Percentiles rank a stretch among this genome's conserved stretches.
phyloP scores from a whole-genome alignment of 2,329 filamentous ascomycete species.

The Ophiostoma ulmi region DNA sequence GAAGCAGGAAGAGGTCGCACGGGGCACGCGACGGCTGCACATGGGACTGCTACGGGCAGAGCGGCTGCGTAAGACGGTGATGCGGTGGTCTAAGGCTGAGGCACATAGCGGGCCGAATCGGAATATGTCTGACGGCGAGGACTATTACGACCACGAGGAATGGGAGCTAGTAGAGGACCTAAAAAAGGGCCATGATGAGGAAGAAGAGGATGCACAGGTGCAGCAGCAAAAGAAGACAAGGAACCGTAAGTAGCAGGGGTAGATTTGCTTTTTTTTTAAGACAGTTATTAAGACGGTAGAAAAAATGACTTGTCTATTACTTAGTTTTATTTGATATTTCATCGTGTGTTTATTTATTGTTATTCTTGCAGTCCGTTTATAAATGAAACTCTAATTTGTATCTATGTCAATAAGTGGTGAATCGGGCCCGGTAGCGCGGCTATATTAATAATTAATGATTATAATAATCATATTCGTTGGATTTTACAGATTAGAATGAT shows the following conservation, averaged over 20 bases:
- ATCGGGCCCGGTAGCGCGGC: too few relatives aligned
- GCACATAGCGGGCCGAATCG: slow-evolving; percentile 60
- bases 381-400: too few relatives aligned
- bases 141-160: slow-evolving; percentile 81
- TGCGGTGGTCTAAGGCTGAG: slow-evolving; percentile 73
- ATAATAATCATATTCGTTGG: too few relatives aligned
- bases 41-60: slow-evolving; percentile 68
- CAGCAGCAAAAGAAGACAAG: slow-evolving; percentile 58
- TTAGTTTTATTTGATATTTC: too few relatives aligned
- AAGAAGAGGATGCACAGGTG: slow-evolving; percentile 64
- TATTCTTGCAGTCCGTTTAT: too few relatives aligned
- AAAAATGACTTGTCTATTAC: too few relatives aligned
- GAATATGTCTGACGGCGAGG: slow-evolving; percentile 82
- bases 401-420: too few relatives aligned
- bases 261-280: too few relatives aligned
- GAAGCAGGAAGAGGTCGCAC: slow-evolving; percentile 78
- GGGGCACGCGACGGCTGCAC: slow-evolving; percentile 62
- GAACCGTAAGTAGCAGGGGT: slow-evolving; percentile 42
- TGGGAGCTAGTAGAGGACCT: slow-evolving; percentile 70
- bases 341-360: too few relatives aligned
- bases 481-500: too few relatives aligned
- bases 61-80: slow-evolving; percentile 63
- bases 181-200: slow-evolving; percentile 76
- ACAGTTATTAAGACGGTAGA: too few relatives aligned
- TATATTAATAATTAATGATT: too few relatives aligned